phyloP scores from a whole-genome alignment of 2,329 filamentous ascomycete genomes.

The Gnomoniopsis sp. region DNA sequence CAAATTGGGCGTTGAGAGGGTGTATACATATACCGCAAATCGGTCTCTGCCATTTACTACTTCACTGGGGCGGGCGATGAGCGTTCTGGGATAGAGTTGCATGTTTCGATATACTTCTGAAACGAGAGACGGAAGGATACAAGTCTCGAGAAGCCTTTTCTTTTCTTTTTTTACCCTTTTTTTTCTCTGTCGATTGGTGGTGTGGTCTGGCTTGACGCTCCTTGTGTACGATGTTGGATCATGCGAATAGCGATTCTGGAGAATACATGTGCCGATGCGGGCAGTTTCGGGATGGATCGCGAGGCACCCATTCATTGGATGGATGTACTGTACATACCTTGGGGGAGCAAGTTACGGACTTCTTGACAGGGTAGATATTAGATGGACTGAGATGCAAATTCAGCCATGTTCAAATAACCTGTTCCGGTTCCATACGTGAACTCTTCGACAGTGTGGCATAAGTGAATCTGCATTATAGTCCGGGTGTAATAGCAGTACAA shows the following conservation, averaged over 20 bases:
- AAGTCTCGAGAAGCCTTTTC: not conserved
- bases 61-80: not conserved
- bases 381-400: conserved; percentile 1
- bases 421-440: not conserved
- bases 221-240: conserved; percentile 7
- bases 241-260: not conserved
- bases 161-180: not conserved
- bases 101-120: conserved; percentile 1
- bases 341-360: not conserved
- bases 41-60: conserved; percentile 6
- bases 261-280: not conserved
- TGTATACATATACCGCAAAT: conserved; percentile 12
- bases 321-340: conserved; percentile 10
- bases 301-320: conserved; percentile 2
- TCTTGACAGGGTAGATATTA: conserved; percentile 15
- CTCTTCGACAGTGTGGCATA: too few species aligned
- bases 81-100: conserved; percentile 12
- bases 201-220: not conserved
- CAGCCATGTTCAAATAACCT: conserved; percentile 1
- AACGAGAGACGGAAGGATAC: not conserved
- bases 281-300: not conserved
- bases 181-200: not conserved
- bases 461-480: too few species aligned
- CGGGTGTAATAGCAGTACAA: too few species aligned
- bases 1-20: conserved; percentile 1